Evolutionary conservation across 192 early-diverging fungal species (phyloP).

Genomic region (Diversispora eburnea): DNA sequence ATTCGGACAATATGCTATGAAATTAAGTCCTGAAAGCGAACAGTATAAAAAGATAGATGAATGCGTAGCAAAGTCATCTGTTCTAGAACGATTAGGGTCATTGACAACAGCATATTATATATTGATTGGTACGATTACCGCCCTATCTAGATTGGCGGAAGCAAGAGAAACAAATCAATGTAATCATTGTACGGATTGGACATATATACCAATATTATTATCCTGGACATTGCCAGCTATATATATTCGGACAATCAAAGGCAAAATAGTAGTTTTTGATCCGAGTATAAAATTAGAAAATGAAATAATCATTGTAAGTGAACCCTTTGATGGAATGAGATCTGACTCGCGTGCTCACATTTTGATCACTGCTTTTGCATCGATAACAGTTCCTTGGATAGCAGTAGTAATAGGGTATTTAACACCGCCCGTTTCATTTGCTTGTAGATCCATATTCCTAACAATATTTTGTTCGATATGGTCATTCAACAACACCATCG

Average conservation of each 20-base stretch:
- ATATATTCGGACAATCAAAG: neutral
- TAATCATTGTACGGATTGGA: neutral
- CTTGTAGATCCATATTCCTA: neutral
- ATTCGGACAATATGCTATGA: neutral
- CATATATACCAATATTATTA: conserved; percentile 11
- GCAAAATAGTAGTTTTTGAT: neutral
- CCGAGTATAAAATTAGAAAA: neutral
- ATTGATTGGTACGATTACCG: neutral
- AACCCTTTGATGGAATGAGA: too few species aligned
- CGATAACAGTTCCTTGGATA: neutral
- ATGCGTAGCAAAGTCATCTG: conserved; percentile 8
- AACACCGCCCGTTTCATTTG: neutral
- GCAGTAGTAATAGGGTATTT: neutral
- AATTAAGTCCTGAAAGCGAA: too few species aligned
- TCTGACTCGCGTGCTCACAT: neutral
- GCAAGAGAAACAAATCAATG: too few species aligned
- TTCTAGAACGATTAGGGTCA: neutral
- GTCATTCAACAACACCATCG: neutral
- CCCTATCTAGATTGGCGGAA: neutral
- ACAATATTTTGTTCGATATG: conserved; percentile 4
- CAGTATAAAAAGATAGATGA: neutral
- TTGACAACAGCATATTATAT: conserved; percentile 17
- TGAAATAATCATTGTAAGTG: neutral
- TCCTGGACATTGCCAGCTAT: neutral
- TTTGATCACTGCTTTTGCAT: neutral